Conservation (phyloP, 345 rosid genomes). For the Brassica incana region DNA sequence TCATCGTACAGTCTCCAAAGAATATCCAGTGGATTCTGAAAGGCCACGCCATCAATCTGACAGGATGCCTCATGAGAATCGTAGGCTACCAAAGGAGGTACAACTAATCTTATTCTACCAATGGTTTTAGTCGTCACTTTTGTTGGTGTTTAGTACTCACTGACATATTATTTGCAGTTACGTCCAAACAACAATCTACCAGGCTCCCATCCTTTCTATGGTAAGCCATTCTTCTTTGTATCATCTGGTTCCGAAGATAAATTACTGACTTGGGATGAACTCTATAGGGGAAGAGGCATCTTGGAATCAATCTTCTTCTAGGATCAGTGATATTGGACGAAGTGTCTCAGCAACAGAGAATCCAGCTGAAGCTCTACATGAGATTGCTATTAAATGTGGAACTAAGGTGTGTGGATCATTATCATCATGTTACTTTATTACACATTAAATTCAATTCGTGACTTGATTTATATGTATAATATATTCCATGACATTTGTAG, state of each 20-base stretch:
- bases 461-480: conserved; percentile 1
- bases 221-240: conserved; percentile 45
- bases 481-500: conserved; percentile 45
- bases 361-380: conserved; percentile 62
- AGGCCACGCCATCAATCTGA: conserved; percentile 64
- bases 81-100: conserved; percentile 82
- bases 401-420: conserved; percentile 57
- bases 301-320: conserved; percentile 56
- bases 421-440: not conserved
- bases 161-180: conserved; percentile 45
- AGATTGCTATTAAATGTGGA: conserved; percentile 84
- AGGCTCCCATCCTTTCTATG: conserved; percentile 60
- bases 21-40: conserved; percentile 66
- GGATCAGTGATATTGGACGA: conserved; percentile 63
- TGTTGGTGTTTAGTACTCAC: not conserved
- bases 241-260: conserved; percentile 14
- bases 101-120: conserved; percentile 14
- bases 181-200: conserved; percentile 55
- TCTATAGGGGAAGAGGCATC: conserved; percentile 62
- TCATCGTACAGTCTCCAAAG: conserved; percentile 60
- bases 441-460: not conserved
- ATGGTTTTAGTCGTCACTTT: not conserved
- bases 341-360: conserved; percentile 57
- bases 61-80: conserved; percentile 74
- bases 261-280: conserved; percentile 24